These are phyloP conservation scores for Pterulicium gracile DNA, from an alignment of 1,284 basidiomycete species.

Conservation along the genomic window DNA sequence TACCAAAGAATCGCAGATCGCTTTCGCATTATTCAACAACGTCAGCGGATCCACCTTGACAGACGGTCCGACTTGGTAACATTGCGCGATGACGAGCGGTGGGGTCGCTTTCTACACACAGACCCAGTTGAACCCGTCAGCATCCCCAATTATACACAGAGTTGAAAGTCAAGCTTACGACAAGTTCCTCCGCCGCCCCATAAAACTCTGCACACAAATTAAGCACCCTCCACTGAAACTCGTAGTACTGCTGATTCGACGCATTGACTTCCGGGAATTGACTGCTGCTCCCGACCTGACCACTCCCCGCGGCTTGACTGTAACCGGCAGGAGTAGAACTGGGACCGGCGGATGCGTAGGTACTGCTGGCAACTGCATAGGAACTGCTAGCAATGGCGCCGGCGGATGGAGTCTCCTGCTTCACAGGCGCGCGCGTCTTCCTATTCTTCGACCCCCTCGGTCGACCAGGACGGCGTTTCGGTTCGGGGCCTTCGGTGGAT, in stretches of 20 bases:
- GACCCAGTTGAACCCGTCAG: slow-evolving; percentile 7
- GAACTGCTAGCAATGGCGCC: too few relatives aligned
- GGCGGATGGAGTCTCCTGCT: slow-evolving; percentile 12
- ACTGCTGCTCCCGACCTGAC: slow-evolving; percentile 20
- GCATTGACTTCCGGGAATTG: slow-evolving; percentile 43
- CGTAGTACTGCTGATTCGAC: slow-evolving; percentile 68
- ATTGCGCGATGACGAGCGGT: slow-evolving; percentile 64
- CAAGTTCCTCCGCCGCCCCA: slow-evolving; percentile 70
- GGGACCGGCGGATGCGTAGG: too few relatives aligned
- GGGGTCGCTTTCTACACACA: slow-evolving; percentile 54
- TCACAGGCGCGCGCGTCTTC: slow-evolving; percentile 29
- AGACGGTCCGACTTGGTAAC: slow-evolving; percentile 60
- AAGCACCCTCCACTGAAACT: slow-evolving; percentile 75
- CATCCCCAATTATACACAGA: slow-evolving; percentile 6
- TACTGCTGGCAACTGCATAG: too few relatives aligned
- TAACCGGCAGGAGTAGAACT: too few relatives aligned
- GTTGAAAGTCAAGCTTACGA: slow-evolving; percentile 39
- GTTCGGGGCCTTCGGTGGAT: slow-evolving; percentile 19
- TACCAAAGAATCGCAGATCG: slow-evolving; percentile 66
- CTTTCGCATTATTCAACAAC: slow-evolving; percentile 66
- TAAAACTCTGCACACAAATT: slow-evolving; percentile 77
- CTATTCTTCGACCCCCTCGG: slow-evolving; percentile 68
- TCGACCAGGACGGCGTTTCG: slow-evolving; percentile 60
- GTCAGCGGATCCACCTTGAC: slow-evolving; percentile 60
- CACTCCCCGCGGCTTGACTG: slow-evolving; percentile 11